Base-by-base conservation (phyloP, 2,329 filamentous ascomycete genomes). In the Ophiognomonia clavigignenti-juglandacearum region DNA sequence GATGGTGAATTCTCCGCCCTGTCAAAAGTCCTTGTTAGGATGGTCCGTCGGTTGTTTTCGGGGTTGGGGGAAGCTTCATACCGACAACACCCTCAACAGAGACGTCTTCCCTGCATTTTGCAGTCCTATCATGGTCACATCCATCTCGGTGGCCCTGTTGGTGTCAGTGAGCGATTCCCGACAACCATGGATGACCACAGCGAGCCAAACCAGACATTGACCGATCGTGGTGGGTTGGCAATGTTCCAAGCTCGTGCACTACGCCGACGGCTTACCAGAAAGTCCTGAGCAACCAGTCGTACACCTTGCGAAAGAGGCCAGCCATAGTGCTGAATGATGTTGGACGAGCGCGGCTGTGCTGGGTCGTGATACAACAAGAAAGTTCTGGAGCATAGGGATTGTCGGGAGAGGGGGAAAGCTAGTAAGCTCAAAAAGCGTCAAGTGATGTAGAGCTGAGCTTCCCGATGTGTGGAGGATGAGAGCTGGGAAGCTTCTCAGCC, bases 91-190 rank as follows among this genome's bases (percentile, higher is more conserved):
- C 59, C 91, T 82, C 66, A 98, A 75, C 62, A 98, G 70, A 53
- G 92, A 97, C 32, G 93, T 97, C 74, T 98, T 98, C 62, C 93
- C 93, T 50, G 93, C 93, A 72, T 97, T 97, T 66, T 98, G 93
- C 64, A 98, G 74, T 20, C 93, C 93, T 66, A 98, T 92, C 86
- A 98, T 95, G 58, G 93, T 97, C 65, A 98, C 92, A 71, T 98
- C 93, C 91, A 98, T 96, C 75, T 98, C 93, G 57, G 91, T 95
- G 58, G 92, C 90, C 93, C 92, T 96, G 56, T 53, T 48, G 43
- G 46, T 39, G 37, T 29, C 38, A 39, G 18, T 49, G 24, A n/a
- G n/a, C n/a, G n/a, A n/a, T n/a, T n/a, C n/a, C n/a, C n/a, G n/a
- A n/a, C n/a, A n/a, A n/a, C n/a, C n/a, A n/a, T n/a, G n/a, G n/a